Percentiles rank a stretch among this genome's conserved stretches.
phyloP scores from a whole-genome alignment of 345 rosid genomes.

The Linum usitatissimum region DNA sequence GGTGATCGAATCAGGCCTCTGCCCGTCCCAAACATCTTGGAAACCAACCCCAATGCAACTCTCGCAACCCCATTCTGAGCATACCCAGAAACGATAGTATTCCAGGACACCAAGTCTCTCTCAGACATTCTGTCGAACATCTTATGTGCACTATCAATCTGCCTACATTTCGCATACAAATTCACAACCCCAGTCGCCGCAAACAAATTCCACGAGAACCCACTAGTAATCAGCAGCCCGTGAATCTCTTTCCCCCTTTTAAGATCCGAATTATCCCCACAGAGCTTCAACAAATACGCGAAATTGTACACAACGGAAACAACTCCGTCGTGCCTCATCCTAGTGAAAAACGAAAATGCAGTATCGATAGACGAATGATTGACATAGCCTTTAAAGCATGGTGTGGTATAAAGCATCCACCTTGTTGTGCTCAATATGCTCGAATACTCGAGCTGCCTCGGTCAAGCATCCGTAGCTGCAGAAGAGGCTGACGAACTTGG shows the following conservation, averaged over 20 bases:
- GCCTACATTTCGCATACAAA: conserved; percentile 59
- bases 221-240: conserved; percentile 53
- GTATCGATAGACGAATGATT: conserved; percentile 37
- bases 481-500: conserved; percentile 72
- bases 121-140: conserved; percentile 80
- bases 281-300: conserved; percentile 59
- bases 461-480: conserved; percentile 48
- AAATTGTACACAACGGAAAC: conserved; percentile 58
- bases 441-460: conserved; percentile 69
- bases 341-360: conserved; percentile 37
- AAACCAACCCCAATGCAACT: conserved; percentile 47
- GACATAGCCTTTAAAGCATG: conserved; percentile 65
- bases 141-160: conserved; percentile 49
- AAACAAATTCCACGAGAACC: conserved; percentile 44
- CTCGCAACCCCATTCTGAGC: conserved; percentile 58
- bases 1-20: conserved; percentile 16
- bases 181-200: conserved; percentile 67
- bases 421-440: conserved; percentile 44
- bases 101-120: conserved; percentile 79
- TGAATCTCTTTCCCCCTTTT: conserved; percentile 62
- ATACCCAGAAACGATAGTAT: conserved; percentile 65
- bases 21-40: conserved; percentile 46
- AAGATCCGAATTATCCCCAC: conserved; percentile 46
- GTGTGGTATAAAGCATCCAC: conserved; percentile 63
- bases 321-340: conserved; percentile 56